Evolutionary conservation across 1,284 basidiomycete genomes (phyloP).

Genomic region (Puccinia coronata): DNA sequence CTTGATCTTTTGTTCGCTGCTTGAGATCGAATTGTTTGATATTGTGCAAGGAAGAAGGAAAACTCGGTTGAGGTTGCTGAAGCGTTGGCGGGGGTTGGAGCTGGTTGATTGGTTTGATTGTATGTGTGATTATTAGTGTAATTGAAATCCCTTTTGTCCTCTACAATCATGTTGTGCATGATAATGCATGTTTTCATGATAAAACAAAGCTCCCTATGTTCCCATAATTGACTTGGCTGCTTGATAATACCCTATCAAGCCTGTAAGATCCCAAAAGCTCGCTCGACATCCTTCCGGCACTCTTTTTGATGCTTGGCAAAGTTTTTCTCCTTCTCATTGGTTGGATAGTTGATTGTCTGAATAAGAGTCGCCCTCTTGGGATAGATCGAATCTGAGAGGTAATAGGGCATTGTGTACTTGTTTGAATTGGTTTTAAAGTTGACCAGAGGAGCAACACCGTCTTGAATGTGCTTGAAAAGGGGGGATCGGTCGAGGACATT

Average conservation of each 20-base stretch:
- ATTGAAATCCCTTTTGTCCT: not conserved
- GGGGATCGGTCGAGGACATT: not conserved
- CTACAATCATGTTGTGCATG: slow-evolving; percentile 38
- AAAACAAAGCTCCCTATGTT: not conserved
- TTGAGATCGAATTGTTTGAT: not conserved
- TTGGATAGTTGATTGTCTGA: not conserved
- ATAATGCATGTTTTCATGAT: slow-evolving; percentile 38
- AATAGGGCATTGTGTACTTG: not conserved
- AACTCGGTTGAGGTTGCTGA: not conserved
- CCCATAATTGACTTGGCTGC: not conserved
- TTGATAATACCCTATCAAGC: slow-evolving; percentile 13
- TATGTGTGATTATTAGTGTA: too few species aligned
- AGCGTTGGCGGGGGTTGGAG: too few species aligned
- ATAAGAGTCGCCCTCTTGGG: not conserved
- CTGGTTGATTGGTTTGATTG: too few species aligned
- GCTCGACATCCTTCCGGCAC: not conserved
- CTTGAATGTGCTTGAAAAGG: not conserved
- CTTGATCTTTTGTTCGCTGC: not conserved
- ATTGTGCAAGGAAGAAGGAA: not conserved
- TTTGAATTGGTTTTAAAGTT: not conserved
- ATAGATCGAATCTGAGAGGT: not conserved
- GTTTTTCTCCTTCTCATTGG: not conserved
- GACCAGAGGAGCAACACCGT: not conserved
- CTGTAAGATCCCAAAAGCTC: slow-evolving; percentile 18
- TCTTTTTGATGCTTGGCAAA: slow-evolving; percentile 25